phyloP scores from a whole-genome alignment of 805 yeast species.

The Barnettozyma populi region DNA sequence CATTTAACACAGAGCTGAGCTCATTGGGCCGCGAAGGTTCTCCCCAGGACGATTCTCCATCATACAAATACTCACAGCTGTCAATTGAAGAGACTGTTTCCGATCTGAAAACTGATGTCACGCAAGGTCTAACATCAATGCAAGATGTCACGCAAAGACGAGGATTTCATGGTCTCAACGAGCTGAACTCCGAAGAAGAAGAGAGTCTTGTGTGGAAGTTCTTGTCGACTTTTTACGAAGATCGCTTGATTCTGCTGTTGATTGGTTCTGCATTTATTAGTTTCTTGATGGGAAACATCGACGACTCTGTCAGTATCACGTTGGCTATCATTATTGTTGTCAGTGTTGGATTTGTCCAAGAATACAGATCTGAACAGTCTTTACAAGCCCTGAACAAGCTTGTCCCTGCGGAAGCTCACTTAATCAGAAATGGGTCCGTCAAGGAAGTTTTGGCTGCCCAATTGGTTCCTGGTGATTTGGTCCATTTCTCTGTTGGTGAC shows the following conservation, averaged over 20 bases:
- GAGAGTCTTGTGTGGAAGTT: slow-evolving; percentile 71
- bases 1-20: slow-evolving; percentile 26
- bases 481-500: slow-evolving; percentile 87
- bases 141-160: slow-evolving; percentile 73
- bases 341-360: slow-evolving; percentile 96
- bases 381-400: slow-evolving; percentile 86
- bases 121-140: slow-evolving; percentile 55
- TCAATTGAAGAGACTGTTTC: slow-evolving; percentile 60
- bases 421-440: slow-evolving; percentile 74
- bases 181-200: slow-evolving; percentile 68
- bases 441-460: slow-evolving; percentile 80
- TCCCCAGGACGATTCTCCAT: slow-evolving; percentile 43
- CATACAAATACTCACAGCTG: slow-evolving; percentile 56
- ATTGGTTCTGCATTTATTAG: slow-evolving; percentile 87
- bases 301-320: slow-evolving; percentile 92
- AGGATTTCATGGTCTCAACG: slow-evolving; percentile 75
- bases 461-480: slow-evolving; percentile 94
- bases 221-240: slow-evolving; percentile 75
- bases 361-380: slow-evolving; percentile 91
- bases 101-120: slow-evolving; percentile 56
- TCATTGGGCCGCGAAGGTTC: slow-evolving; percentile 20
- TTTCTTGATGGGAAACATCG: slow-evolving; percentile 90
- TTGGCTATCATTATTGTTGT: slow-evolving; percentile 91
- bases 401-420: slow-evolving; percentile 95
- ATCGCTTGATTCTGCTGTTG: slow-evolving; percentile 82